Conservation (phyloP, 169 alveolate species). For the Plasmodium sp. region DNA sequence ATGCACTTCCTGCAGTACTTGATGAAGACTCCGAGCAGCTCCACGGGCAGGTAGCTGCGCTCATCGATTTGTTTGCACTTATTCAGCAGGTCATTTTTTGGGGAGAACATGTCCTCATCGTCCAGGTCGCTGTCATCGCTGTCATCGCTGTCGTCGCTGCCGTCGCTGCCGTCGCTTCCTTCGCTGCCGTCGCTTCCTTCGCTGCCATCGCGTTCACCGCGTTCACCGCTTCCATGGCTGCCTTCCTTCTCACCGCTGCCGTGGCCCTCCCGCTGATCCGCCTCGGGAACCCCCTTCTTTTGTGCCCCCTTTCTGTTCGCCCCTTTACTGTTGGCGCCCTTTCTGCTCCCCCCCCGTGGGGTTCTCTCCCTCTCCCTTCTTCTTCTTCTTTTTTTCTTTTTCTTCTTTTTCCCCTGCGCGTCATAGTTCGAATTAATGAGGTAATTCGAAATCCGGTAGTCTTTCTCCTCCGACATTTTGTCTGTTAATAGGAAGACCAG, state of each 20-base stretch:
- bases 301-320: background rate
- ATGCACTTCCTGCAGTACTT: conserved; percentile 35
- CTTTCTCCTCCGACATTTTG: conserved; percentile 56
- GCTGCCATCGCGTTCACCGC: background rate
- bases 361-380: background rate
- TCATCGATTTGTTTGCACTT: conserved; percentile 68
- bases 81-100: conserved; percentile 7
- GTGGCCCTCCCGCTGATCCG: background rate
- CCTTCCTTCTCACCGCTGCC: background rate
- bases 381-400: background rate
- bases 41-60: conserved; percentile 20
- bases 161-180: background rate
- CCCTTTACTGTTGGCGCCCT: background rate
- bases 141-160: background rate
- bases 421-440: conserved; percentile 14
- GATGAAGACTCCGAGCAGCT: conserved; percentile 37
- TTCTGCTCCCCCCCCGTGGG: background rate
- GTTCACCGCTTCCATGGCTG: background rate
- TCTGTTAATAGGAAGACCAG: conserved; percentile 77
- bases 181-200: background rate
- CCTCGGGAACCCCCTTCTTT: background rate
- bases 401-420: background rate
- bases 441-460: conserved; percentile 30
- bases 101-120: background rate
- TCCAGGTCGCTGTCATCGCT: background rate